A percentile compares a stretch with the other conserved stretches of the same genome.
phyloP scores from a whole-genome alignment of 371 early-diverging fungal genomes.

The Pancytospora philotis region DNA sequence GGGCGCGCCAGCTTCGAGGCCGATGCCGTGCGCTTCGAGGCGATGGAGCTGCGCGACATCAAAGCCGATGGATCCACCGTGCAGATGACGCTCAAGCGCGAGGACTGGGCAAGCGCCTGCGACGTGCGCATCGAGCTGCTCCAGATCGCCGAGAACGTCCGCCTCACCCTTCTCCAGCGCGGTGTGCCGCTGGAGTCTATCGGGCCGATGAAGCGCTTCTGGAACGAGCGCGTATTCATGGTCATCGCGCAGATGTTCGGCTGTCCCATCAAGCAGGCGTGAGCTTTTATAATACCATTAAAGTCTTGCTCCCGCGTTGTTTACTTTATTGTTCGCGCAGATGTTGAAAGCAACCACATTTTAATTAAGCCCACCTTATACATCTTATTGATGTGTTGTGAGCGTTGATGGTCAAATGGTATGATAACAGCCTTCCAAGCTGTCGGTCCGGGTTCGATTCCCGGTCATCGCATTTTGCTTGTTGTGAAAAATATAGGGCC shows the following conservation, averaged over 20 bases:
- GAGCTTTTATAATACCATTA: too few relatives aligned
- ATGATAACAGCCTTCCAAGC: too few relatives aligned
- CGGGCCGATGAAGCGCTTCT: conserved; percentile 14
- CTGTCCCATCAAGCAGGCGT: conserved; percentile 23
- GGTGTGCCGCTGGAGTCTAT: conserved; percentile 25
- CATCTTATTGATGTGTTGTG: too few relatives aligned
- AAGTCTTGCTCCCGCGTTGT: too few relatives aligned
- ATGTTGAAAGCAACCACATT: too few relatives aligned
- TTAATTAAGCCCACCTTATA: too few relatives aligned
- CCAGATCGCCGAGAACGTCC: conserved; percentile 11
- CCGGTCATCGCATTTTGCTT: too few relatives aligned
- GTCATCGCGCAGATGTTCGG: conserved; percentile 33
- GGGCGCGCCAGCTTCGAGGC: neutral
- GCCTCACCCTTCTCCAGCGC: conserved; percentile 20
- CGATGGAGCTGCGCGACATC: conserved; percentile 14
- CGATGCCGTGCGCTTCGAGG: neutral
- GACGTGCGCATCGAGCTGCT: conserved; percentile 19
- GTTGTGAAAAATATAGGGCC: too few relatives aligned
- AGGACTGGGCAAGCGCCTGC: conserved; percentile 30
- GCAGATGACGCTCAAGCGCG: conserved; percentile 27
- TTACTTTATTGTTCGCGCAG: too few relatives aligned
- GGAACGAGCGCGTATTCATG: conserved; percentile 35
- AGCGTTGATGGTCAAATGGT: too few relatives aligned
- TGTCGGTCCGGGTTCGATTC: too few relatives aligned
- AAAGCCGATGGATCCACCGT: conserved; percentile 7